A percentile compares a stretch with the other conserved stretches of the same genome.
Conservation (phyloP, 139 green algal species). For the Coelastrella sp. region DNA sequence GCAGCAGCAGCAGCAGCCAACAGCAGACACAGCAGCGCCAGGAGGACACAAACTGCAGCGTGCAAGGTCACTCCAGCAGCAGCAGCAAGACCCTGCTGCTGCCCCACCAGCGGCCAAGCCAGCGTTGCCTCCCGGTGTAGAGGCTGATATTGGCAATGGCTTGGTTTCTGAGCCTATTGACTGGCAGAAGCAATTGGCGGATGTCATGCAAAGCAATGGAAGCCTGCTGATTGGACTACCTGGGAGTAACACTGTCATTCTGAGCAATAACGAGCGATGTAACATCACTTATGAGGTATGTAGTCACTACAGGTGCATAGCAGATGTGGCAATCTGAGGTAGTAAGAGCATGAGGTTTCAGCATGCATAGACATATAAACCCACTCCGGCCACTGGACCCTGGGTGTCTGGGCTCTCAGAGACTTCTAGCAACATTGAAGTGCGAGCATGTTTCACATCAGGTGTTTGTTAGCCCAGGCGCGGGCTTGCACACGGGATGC, state of each 20-base stretch:
- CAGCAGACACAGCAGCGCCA: background rate
- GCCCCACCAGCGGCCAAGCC: background rate
- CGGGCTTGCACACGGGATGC: no score
- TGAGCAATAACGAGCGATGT: constrained; percentile 1
- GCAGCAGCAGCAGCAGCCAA: constrained; percentile 9
- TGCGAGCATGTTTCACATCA: no score
- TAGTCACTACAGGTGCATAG: background rate
- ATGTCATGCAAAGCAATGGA: background rate
- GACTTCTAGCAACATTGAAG: no score
- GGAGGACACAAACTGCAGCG: background rate
- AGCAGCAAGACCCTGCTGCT: background rate
- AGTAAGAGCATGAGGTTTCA: no score
- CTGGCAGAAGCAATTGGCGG: constrained; percentile 19
- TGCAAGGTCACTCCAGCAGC: background rate
- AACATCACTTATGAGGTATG: constrained; percentile 27
- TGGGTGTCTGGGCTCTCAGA: no score
- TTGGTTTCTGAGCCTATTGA: background rate
- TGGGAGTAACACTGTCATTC: background rate
- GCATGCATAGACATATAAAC: no score
- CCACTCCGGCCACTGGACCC: no score
- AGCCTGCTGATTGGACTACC: background rate
- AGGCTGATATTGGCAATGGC: constrained; percentile 21
- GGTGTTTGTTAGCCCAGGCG: no score
- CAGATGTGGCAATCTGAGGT: no score
- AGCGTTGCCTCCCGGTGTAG: background rate